Evolutionary conservation across 2,329 filamentous ascomycete genomes (phyloP).

Genomic region (Albifimbria verrucaria): DNA sequence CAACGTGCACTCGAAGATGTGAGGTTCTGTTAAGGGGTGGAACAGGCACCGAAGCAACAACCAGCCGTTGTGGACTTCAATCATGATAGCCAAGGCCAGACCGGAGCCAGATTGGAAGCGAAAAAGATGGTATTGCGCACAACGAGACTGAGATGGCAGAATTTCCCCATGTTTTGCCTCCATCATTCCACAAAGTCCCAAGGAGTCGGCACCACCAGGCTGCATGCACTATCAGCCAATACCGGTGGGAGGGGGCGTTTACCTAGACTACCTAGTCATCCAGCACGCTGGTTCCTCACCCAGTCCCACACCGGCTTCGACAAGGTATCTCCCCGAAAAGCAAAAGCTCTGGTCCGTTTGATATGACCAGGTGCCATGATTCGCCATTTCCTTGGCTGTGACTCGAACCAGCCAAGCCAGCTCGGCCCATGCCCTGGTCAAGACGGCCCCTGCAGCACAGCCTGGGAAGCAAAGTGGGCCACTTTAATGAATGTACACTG

Average conservation of each 20-base stretch:
- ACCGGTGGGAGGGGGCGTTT: background rate
- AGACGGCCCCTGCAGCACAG: too few relatives aligned
- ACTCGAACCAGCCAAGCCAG: background rate
- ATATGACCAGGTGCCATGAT: background rate
- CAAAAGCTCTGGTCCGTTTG: background rate
- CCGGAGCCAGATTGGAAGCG: too few relatives aligned
- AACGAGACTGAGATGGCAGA: background rate
- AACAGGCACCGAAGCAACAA: background rate
- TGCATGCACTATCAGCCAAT: constrained; percentile 1
- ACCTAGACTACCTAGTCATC: background rate
- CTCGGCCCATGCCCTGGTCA: too few relatives aligned
- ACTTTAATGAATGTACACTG: background rate
- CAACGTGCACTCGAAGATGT: background rate
- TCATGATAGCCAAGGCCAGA: too few relatives aligned
- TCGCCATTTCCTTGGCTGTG: background rate
- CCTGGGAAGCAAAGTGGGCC: background rate
- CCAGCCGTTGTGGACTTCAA: too few relatives aligned
- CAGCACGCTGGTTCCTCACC: background rate
- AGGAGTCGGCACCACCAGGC: background rate
- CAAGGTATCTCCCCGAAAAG: background rate
- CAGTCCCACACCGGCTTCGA: background rate
- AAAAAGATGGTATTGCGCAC: too few relatives aligned
- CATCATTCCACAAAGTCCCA: background rate
- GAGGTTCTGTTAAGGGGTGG: background rate
- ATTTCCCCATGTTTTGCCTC: background rate